Evolutionary conservation across 805 yeast species (phyloP), one percentile per base, ranked within the genome.

Genomic region (Nakazawaea molendinolei): DNA sequence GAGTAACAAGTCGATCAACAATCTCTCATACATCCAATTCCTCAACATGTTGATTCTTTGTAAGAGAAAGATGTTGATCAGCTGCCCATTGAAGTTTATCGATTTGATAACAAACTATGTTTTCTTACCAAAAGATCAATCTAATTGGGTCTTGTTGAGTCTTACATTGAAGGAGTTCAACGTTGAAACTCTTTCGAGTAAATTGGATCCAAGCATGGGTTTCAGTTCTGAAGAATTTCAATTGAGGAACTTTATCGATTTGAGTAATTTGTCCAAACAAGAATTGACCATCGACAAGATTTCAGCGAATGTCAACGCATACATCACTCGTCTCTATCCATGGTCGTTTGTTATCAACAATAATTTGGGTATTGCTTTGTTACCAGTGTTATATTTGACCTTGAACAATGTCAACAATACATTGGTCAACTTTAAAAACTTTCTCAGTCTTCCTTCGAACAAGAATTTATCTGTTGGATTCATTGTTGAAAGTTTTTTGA

Each of bases 91-190:
- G 17, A 67, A 66, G 28, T 67, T 69, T 39, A 51, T 56, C 5
- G 78, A 73, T 42, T 53, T 74, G 37, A 54, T 76, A 13, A 58
- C 66, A 18, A 67, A 65, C 39, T 73, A 74, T 44, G 51, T 71
- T 5, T 59, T 67, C 31, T 44, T 68, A 12, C 74, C 70, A 5
- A 46, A 55, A 7, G 49, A 58, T 21, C 50, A 51, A 8, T 55
- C 55, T 31, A 70, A 71, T 39, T 68, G 76, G 72, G 51, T 56
- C 8, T 47, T 74, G 17, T 50, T 76, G 21, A 47, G 52, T 12
- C 45, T 71, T n/a, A 65, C 77, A 0, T 47, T 73, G 23, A 63
- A 65, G 40, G 80, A 75, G 44, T 67, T 67, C 46, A 65, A 60
- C 28, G 35, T 34, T 34, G 45, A 41, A 17, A 34, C 32, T 16